These are phyloP conservation scores for Sequoiadendron giganteum DNA, from an alignment of 75 land plant genomes.

Conservation along the genomic window DNA sequence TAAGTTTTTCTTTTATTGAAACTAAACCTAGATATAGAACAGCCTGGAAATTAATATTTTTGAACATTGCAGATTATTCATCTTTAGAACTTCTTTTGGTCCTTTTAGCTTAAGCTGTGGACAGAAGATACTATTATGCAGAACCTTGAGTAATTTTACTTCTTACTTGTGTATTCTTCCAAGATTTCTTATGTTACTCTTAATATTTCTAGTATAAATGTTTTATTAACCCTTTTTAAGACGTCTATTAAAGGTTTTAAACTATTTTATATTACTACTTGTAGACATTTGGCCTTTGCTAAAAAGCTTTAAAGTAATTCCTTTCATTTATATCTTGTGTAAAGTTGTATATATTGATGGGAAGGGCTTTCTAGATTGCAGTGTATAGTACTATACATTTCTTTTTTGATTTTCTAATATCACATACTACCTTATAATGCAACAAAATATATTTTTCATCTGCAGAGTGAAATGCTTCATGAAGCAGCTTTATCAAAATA, in stretches of 20 bases:
- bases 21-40: neutral
- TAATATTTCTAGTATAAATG: neutral
- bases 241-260: neutral
- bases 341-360: neutral
- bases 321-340: neutral
- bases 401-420: neutral
- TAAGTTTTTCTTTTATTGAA: neutral
- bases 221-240: neutral
- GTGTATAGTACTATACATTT: neutral
- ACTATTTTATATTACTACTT: neutral
- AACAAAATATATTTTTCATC: neutral
- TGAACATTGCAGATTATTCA: neutral
- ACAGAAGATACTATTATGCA: neutral
- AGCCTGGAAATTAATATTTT: neutral
- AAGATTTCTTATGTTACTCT: neutral
- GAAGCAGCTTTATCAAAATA: constrained; percentile 46
- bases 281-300: neutral
- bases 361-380: neutral
- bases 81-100: neutral
- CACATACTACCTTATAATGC: neutral
- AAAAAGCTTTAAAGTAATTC: neutral
- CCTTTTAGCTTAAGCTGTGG: neutral
- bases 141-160: neutral
- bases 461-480: constrained; percentile 40
- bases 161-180: neutral